Evolutionary conservation across 1,284 basidiomycete genomes (phyloP).

Genomic region (Golubevia pallescens): DNA sequence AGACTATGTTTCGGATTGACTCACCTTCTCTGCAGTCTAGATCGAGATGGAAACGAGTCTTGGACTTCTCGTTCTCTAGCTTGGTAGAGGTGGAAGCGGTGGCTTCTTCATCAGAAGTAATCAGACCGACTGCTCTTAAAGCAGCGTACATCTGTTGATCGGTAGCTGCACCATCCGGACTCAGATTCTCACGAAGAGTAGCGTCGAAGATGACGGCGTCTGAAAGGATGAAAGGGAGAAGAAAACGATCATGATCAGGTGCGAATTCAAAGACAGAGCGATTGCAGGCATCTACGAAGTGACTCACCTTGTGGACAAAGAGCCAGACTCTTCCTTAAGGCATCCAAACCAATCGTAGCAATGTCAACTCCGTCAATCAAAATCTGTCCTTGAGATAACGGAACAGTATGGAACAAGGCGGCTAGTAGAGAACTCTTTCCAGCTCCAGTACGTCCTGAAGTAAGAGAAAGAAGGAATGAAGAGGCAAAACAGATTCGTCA

Average conservation of each 20-base stretch:
- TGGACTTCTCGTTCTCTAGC: no score
- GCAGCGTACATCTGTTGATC: neutral
- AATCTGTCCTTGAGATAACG: constrained; percentile 17
- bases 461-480: constrained; percentile 54
- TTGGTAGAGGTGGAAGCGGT: no score
- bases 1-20: constrained; percentile 9
- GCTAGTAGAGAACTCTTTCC: constrained; percentile 27
- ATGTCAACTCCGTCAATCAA: constrained; percentile 28
- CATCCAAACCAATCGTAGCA: constrained; percentile 8
- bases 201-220: constrained; percentile 4
- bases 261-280: constrained; percentile 2
- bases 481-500: no score
- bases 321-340: neutral
- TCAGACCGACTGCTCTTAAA: neutral
- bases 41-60: neutral
- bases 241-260: neutral
- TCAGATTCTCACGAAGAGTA: neutral
- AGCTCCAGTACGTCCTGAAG: constrained; percentile 15
- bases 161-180: neutral
- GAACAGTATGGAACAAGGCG: constrained; percentile 21
- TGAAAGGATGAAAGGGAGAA: neutral
- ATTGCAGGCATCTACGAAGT: constrained; percentile 5
- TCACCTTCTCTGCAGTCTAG: constrained; percentile 5
- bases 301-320: constrained; percentile 1
- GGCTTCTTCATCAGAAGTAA: neutral